These are phyloP conservation scores for Zygoascus bituminiphila DNA, from an alignment of 805 yeast genomes.

Conservation along the genomic window DNA sequence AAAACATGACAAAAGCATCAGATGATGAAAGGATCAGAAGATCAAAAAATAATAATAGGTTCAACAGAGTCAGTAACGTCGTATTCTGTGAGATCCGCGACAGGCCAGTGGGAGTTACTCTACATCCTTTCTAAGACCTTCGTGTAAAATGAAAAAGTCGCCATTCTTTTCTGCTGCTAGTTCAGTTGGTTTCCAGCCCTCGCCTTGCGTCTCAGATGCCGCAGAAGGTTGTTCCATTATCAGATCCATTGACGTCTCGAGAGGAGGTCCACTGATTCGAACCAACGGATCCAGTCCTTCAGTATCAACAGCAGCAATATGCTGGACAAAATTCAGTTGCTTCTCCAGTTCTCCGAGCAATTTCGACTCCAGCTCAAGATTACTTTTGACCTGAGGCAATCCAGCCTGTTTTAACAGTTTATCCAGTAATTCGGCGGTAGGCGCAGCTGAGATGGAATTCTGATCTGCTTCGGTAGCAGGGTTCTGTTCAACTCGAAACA, in stretches of 20 bases:
- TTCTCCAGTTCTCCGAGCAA: conserved; percentile 25
- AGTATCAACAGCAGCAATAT: conserved; percentile 29
- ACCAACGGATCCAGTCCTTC: conserved; percentile 28
- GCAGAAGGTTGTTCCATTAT: conserved; percentile 10
- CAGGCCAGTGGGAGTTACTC: background rate
- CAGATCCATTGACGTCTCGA: conserved; percentile 6
- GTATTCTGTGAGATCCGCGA: no score
- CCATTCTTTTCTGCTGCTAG: conserved; percentile 21
- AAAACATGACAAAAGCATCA: no score
- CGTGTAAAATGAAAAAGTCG: conserved; percentile 24
- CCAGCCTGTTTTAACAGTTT: conserved; percentile 26
- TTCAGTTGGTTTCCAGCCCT: conserved; percentile 24
- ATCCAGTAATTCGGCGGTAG: conserved; percentile 19
- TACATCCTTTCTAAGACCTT: conserved; percentile 17
- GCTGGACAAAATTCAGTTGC: conserved; percentile 33
- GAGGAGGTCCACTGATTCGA: conserved; percentile 20
- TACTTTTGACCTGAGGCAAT: conserved; percentile 16
- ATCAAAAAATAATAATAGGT: no score
- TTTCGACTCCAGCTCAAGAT: conserved; percentile 11
- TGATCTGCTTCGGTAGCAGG: background rate
- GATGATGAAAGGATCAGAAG: no score
- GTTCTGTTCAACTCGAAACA: conserved; percentile 16
- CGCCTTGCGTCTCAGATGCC: conserved; percentile 13
- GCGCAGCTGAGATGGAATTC: conserved; percentile 17
- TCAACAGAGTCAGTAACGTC: no score